phyloP scores from a whole-genome alignment of 805 yeast species.

The Wickerhamomyces bovis region DNA sequence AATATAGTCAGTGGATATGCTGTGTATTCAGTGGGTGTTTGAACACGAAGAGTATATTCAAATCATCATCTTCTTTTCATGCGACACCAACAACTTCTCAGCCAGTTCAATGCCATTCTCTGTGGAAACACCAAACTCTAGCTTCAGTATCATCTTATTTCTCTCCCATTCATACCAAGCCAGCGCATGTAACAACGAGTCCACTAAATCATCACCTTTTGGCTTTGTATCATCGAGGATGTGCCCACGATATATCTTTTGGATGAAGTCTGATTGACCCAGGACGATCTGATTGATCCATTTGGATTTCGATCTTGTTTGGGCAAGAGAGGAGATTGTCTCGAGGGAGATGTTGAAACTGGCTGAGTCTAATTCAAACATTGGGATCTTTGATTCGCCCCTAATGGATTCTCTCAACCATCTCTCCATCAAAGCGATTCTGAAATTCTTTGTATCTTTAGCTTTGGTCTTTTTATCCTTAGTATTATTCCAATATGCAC shows the following conservation, averaged over 20 bases:
- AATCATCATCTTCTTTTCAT: slow-evolving; percentile 2
- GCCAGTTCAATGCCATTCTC: slow-evolving; percentile 12
- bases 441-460: slow-evolving; percentile 11
- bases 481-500: slow-evolving; percentile 18
- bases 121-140: slow-evolving; percentile 16
- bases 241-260: not conserved
- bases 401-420: slow-evolving; percentile 13
- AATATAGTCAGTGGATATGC: too few relatives aligned
- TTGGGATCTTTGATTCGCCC: not conserved
- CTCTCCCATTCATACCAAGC: slow-evolving; percentile 24
- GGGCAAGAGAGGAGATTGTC: not conserved
- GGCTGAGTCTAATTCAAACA: slow-evolving; percentile 7
- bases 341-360: slow-evolving; percentile 6
- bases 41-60: too few relatives aligned
- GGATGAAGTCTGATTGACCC: not conserved
- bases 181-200: slow-evolving; percentile 19
- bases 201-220: slow-evolving; percentile 24
- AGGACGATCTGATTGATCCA: slow-evolving; percentile 16
- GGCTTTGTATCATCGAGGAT: slow-evolving; percentile 2
- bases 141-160: slow-evolving; percentile 16
- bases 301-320: slow-evolving; percentile 8
- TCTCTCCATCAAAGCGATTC: slow-evolving; percentile 15
- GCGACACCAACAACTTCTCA: slow-evolving; percentile 14
- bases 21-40: too few relatives aligned
- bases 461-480: slow-evolving; percentile 3